A percentile compares a stretch with the other conserved stretches of the same genome.
Conservation (phyloP, 306 rosid species). For the Begonia loranthoides region DNA sequence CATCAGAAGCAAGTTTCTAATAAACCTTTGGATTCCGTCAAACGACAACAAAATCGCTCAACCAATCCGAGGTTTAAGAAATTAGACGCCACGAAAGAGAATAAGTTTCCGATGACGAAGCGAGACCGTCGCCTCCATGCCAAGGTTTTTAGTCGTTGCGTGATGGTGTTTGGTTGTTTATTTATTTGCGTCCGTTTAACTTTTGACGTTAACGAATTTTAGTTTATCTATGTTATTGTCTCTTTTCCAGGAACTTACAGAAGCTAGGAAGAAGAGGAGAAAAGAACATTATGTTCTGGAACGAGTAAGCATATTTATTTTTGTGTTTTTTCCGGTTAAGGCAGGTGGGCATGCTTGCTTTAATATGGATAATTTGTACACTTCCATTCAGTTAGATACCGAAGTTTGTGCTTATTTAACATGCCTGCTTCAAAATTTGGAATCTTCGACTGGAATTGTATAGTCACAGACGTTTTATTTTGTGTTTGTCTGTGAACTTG, state of each 20-base stretch:
- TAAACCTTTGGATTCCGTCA: slow-evolving; percentile 22
- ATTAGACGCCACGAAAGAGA: slow-evolving; percentile 17
- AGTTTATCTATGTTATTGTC: too few species aligned
- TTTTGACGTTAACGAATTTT: slow-evolving; percentile 7
- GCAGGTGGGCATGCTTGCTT: too few species aligned
- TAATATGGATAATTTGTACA: too few species aligned
- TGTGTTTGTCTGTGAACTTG: too few species aligned
- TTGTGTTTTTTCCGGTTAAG: too few species aligned
- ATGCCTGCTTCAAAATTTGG: too few species aligned
- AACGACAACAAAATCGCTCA: slow-evolving; percentile 6
- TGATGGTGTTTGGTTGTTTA: neutral
- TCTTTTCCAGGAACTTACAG: slow-evolving; percentile 53
- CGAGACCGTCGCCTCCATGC: slow-evolving; percentile 64
- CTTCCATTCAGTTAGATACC: too few species aligned
- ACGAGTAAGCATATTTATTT: slow-evolving; percentile 32
- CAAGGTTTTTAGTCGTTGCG: slow-evolving; percentile 29
- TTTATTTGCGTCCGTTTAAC: neutral
- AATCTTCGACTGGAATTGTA: too few species aligned
- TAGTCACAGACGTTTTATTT: too few species aligned
- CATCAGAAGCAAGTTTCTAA: slow-evolving; percentile 7
- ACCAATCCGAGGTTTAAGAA: slow-evolving; percentile 12
- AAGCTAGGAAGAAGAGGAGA: slow-evolving; percentile 85
- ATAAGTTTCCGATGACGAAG: slow-evolving; percentile 26
- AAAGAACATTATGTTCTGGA: slow-evolving; percentile 59
- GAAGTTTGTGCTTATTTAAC: too few species aligned